Evolutionary conservation across 352 stramenopile genomes (phyloP).

Genomic region (Phytopythium litorale): DNA sequence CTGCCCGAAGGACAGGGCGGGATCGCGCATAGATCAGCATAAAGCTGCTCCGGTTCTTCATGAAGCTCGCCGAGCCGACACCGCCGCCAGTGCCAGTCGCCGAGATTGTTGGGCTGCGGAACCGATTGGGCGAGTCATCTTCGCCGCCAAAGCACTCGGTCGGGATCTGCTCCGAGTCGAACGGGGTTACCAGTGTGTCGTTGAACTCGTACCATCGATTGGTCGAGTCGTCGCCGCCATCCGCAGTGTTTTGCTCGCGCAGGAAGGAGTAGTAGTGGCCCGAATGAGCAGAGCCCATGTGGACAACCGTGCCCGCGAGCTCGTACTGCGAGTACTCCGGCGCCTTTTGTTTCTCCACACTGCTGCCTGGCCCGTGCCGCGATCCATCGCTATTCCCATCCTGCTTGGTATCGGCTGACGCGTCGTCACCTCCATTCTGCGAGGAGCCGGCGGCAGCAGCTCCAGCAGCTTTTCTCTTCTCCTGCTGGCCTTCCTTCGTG

Average conservation of each 20-base stretch:
- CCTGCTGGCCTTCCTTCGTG: constrained; percentile 84
- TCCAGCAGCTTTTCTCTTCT: constrained; percentile 35
- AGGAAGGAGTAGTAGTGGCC: constrained; percentile 91
- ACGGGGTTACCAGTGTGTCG: constrained; percentile 78
- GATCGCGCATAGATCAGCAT: constrained; percentile 84
- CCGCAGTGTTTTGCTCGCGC: constrained; percentile 33
- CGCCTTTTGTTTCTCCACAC: constrained; percentile 28
- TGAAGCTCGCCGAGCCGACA: constrained; percentile 22
- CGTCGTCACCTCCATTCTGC: background rate
- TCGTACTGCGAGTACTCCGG: constrained; percentile 87
- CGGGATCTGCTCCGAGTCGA: constrained; percentile 63
- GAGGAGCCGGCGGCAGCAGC: constrained; percentile 19
- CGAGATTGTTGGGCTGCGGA: constrained; percentile 13
- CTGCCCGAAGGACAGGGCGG: constrained; percentile 31
- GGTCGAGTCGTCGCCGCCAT: constrained; percentile 10
- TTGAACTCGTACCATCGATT: constrained; percentile 87
- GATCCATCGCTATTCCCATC: constrained; percentile 7
- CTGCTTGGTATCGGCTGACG: constrained; percentile 4
- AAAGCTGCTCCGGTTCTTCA: constrained; percentile 86
- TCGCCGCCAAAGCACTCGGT: constrained; percentile 72
- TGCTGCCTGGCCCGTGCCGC: constrained; percentile 3
- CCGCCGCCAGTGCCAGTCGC: constrained; percentile 5
- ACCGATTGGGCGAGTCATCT: constrained; percentile 24
- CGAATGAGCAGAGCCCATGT: constrained; percentile 84
- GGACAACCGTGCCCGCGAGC: constrained; percentile 82